Percentiles rank a stretch among this genome's conserved stretches.
Conservation (phyloP, 345 rosid species). For the Hibiscus trionum region DNA sequence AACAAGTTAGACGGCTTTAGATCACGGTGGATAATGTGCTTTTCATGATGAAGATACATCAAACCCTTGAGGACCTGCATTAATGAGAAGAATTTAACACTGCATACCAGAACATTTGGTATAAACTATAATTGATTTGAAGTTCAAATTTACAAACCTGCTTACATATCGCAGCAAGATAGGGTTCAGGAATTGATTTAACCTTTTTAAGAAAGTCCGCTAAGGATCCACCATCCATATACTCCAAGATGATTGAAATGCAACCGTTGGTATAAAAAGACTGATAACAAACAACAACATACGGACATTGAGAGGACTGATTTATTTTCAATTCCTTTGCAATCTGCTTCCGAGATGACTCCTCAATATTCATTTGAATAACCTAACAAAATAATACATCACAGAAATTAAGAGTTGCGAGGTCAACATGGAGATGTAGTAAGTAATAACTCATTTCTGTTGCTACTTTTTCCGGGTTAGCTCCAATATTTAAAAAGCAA, state of each 20-base stretch:
- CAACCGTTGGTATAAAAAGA: slow-evolving; percentile 60
- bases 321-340: slow-evolving; percentile 67
- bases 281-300: slow-evolving; percentile 65
- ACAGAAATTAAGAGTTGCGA: neutral
- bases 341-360: slow-evolving; percentile 46
- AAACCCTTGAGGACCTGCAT: neutral
- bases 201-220: slow-evolving; percentile 57
- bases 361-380: slow-evolving; percentile 64
- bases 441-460: neutral
- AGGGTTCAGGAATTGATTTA: slow-evolving; percentile 47
- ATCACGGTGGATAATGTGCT: neutral
- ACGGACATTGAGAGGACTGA: slow-evolving; percentile 61
- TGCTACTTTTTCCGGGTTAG: neutral
- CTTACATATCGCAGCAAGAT: slow-evolving; percentile 70
- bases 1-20: neutral
- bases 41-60: neutral
- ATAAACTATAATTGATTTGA: neutral
- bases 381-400: slow-evolving; percentile 24
- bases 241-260: slow-evolving; percentile 62
- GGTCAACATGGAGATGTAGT: neutral
- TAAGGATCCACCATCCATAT: slow-evolving; percentile 75
- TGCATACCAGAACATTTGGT: neutral
- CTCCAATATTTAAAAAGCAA: neutral
- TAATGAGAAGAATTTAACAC: neutral
- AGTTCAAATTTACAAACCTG: slow-evolving; percentile 40